Evolutionary conservation across 2,329 filamentous ascomycete genomes (phyloP), one percentile per base, ranked within the genome.

Genomic region (Ophiostoma angusticollis): DNA sequence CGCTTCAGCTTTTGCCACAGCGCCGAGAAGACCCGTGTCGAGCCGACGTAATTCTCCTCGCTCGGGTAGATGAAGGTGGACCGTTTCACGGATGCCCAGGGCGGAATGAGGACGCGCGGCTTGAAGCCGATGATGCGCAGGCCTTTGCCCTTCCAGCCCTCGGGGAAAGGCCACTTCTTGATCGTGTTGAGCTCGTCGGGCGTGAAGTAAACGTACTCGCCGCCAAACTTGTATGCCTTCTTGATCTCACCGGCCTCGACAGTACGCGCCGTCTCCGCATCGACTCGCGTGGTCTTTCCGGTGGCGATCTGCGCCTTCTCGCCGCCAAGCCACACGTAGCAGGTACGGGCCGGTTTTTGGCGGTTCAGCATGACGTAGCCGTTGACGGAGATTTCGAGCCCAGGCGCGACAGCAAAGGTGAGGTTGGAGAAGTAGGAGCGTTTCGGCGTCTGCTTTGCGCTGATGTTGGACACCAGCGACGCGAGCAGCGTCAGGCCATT

Each of bases 101-200:
- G 67, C 0, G 83, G 82, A 2, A 95, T 65, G 51, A 74, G 64
- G 1, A 72, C 74, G 21, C 83, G 66, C 6, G 84, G 76, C 55
- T 96, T 98, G 69, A 98, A 98, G 6, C 91, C 91, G 41, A 98
- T 81, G 47, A 98, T 81, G 5, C 86, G 79, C 41, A 98, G 81
- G 11, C 84, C 67, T 0, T 85, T 84, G 2, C 81, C 70, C 3
- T 87, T 89, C 50, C 94, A 94, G 19, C 32, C 42, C 3, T 40
- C 35, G 3, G 44, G 43, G 18, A 49, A 45, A 11, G 39, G n/a
- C 47, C 47, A 49, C 48, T 84, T 66, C 45, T 79, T 78, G 42
- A 98, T 68, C 16, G 71, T 63, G 42, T 79, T 80, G 44, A 89
- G 76, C 56, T 98, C 89, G 24, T 95, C 86, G 1, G 78, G 72